Conservation (phyloP, 2,329 filamentous ascomycete genomes). For the Stromatinia cepivora region DNA sequence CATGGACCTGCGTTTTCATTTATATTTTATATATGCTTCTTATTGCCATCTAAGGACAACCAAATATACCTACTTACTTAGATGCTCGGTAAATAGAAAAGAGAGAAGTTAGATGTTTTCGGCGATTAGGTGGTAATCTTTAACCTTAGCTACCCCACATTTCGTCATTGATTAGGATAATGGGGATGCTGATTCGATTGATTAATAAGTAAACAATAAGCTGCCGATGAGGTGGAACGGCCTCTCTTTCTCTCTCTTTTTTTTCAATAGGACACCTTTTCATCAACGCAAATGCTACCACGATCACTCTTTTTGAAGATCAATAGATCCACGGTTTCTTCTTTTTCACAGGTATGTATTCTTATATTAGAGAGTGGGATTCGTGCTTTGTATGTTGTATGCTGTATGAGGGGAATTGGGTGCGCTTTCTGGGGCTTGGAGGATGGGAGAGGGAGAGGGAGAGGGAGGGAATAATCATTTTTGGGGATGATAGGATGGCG, state of each 20-base stretch:
- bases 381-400: neutral
- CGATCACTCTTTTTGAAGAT: neutral
- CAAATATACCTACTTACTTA: no score
- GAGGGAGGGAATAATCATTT: neutral
- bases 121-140: no score
- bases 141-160: constrained; percentile 7
- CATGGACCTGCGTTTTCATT: no score
- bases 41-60: no score
- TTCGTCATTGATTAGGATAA: neutral
- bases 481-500: neutral
- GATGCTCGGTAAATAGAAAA: no score
- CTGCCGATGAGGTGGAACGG: neutral
- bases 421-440: neutral
- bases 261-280: neutral
- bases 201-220: neutral
- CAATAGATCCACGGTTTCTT: no score
- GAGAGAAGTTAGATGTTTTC: no score
- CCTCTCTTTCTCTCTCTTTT: neutral
- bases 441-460: no score
- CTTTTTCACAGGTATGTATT: no score
- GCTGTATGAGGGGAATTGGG: no score
- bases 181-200: neutral
- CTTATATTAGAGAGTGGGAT: neutral
- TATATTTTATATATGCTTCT: no score
- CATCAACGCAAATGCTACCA: neutral